phyloP scores from a whole-genome alignment of 768 basidiomycete species.

The Termitomyces sp. region DNA sequence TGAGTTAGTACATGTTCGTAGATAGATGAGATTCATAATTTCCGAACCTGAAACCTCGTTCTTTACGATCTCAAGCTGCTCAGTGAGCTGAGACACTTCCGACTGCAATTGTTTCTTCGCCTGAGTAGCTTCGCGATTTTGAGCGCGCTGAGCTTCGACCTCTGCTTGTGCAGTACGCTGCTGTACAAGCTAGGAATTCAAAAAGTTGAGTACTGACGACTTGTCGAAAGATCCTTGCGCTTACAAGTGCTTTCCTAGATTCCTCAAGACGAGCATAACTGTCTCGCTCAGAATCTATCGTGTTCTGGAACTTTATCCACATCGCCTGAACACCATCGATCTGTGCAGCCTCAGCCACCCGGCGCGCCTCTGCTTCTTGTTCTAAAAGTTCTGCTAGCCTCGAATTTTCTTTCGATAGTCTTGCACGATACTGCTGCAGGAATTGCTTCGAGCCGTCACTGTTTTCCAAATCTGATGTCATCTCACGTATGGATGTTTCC shows the following conservation, averaged over 20 bases:
- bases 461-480: slow-evolving; percentile 57
- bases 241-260: slow-evolving; percentile 63
- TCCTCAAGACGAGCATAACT: slow-evolving; percentile 63
- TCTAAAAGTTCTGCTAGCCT: slow-evolving; percentile 50
- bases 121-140: slow-evolving; percentile 53
- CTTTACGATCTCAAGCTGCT: slow-evolving; percentile 54
- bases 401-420: slow-evolving; percentile 52
- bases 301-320: slow-evolving; percentile 62
- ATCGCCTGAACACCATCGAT: slow-evolving; percentile 58
- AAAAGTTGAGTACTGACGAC: neutral
- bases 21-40: slow-evolving; percentile 9
- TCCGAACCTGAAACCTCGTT: slow-evolving; percentile 52
- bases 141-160: slow-evolving; percentile 58
- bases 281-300: slow-evolving; percentile 54
- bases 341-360: slow-evolving; percentile 56
- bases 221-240: slow-evolving; percentile 16
- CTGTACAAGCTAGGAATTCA: slow-evolving; percentile 49
- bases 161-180: slow-evolving; percentile 62
- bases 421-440: slow-evolving; percentile 50
- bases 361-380: slow-evolving; percentile 61
- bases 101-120: slow-evolving; percentile 54
- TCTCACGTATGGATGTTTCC: slow-evolving; percentile 52
- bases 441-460: slow-evolving; percentile 64
- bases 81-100: slow-evolving; percentile 47
- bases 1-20: neutral